phyloP scores from a whole-genome alignment of 306 rosid species.

The Pyrus bretschneideri region DNA sequence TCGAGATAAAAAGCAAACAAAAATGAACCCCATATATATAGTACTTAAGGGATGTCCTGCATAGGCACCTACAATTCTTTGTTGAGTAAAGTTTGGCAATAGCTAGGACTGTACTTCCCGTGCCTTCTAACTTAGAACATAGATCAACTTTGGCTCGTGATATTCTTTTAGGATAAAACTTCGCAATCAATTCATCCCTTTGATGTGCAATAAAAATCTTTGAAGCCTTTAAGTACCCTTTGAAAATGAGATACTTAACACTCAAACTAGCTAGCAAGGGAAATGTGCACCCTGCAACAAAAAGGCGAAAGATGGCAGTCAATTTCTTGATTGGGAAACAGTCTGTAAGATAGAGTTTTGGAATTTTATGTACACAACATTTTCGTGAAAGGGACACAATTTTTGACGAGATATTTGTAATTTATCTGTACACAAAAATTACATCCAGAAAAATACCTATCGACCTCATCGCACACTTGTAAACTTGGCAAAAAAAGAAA shows the following conservation, averaged over 20 bases:
- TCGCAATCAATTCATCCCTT: background rate
- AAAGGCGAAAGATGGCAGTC: background rate
- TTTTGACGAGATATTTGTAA: background rate
- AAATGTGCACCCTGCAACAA: background rate
- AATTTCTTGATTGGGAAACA: background rate
- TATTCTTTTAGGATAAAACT: background rate
- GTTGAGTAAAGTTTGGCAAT: no score
- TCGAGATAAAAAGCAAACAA: no score
- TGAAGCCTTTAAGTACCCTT: background rate
- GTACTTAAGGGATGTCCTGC: background rate
- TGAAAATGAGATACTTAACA: background rate
- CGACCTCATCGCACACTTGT: constrained; percentile 20
- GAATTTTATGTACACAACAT: background rate
- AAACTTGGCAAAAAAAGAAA: constrained; percentile 3
- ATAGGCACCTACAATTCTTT: background rate
- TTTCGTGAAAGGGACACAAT: background rate
- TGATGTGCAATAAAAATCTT: background rate
- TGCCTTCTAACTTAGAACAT: background rate
- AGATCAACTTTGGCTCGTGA: background rate
- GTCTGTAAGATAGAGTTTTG: background rate
- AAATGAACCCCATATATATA: no score
- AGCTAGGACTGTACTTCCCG: background rate
- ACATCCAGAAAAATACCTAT: background rate
- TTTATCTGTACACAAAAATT: background rate
- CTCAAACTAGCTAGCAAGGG: background rate